Evolutionary conservation across 192 early-diverging fungal genomes (phyloP).

Genomic region (Coemansia sp.): DNA sequence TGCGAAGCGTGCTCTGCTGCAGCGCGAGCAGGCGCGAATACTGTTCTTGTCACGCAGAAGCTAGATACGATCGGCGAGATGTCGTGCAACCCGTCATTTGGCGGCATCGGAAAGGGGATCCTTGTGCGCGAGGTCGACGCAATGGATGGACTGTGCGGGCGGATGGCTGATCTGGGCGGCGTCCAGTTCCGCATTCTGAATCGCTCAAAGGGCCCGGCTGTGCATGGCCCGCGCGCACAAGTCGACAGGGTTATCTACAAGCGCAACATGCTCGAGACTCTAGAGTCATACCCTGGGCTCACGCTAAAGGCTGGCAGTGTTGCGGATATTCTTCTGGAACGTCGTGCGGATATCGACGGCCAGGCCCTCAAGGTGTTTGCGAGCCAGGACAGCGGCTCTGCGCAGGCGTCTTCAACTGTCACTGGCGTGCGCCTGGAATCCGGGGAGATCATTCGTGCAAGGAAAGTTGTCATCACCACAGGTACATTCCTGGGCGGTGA

Average conservation of each 20-base stretch:
- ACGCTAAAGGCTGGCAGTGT: slow-evolving; percentile 68
- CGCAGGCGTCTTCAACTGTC: slow-evolving; percentile 41
- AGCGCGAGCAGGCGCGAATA: slow-evolving; percentile 69
- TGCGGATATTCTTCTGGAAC: slow-evolving; percentile 65
- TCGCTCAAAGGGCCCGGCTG: slow-evolving; percentile 77
- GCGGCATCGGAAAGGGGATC: slow-evolving; percentile 80
- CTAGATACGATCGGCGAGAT: slow-evolving; percentile 79
- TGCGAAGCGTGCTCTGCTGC: slow-evolving; percentile 79
- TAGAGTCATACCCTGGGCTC: slow-evolving; percentile 68
- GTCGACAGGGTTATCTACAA: slow-evolving; percentile 80
- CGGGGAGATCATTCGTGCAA: slow-evolving; percentile 64
- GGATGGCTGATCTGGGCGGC: slow-evolving; percentile 72
- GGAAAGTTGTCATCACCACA: slow-evolving; percentile 76
- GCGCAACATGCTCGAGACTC: slow-evolving; percentile 63
- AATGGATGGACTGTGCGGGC: slow-evolving; percentile 79
- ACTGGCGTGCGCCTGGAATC: slow-evolving; percentile 65
- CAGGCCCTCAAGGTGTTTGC: slow-evolving; percentile 27
- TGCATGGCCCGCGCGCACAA: slow-evolving; percentile 80
- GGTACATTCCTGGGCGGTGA: slow-evolving; percentile 81
- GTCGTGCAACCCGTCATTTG: slow-evolving; percentile 88
- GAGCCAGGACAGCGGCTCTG: slow-evolving; percentile 25
- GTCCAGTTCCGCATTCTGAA: slow-evolving; percentile 83
- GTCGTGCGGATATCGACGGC: slow-evolving; percentile 28
- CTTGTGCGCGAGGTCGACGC: slow-evolving; percentile 80
- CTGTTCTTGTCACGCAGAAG: slow-evolving; percentile 72